A percentile compares a stretch with the other conserved stretches of the same genome.
Evolutionary conservation across 768 basidiomycete species (phyloP).

Genomic region (Lactarius psammicola): DNA sequence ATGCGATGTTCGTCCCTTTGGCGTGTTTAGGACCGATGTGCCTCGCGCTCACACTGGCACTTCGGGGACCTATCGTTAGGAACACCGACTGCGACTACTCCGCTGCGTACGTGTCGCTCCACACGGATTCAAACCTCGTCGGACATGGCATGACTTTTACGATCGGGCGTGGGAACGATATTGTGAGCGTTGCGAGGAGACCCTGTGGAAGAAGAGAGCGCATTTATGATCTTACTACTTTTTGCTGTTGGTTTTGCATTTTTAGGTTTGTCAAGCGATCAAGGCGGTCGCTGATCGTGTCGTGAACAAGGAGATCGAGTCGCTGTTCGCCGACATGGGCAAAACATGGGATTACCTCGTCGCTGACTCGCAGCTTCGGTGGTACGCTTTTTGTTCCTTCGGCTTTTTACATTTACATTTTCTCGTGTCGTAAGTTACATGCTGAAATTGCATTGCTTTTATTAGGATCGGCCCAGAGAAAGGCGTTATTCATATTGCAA

Average conservation of each 20-base stretch:
- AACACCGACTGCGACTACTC: constrained; percentile 97
- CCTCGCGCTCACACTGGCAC: background rate
- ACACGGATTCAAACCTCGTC: constrained; percentile 66
- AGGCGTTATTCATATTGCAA: constrained; percentile 90
- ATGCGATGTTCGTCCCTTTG: constrained; percentile 68
- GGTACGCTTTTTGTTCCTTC: constrained; percentile 50
- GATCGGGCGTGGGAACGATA: constrained; percentile 92
- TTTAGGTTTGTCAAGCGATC: constrained; percentile 81
- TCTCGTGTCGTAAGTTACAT: too few relatives aligned
- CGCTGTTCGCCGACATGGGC: constrained; percentile 88
- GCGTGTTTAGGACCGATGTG: background rate
- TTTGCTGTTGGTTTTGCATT: background rate
- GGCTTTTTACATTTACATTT: too few relatives aligned
- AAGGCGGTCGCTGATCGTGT: constrained; percentile 76
- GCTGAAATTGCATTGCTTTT: background rate
- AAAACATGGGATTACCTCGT: constrained; percentile 85
- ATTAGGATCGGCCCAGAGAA: constrained; percentile 89
- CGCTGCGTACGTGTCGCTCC: constrained; percentile 82
- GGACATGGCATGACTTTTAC: constrained; percentile 97
- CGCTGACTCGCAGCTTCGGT: constrained; percentile 87
- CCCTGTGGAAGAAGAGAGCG: background rate
- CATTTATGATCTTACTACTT: too few relatives aligned
- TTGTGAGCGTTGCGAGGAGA: constrained; percentile 44
- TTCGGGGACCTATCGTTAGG: too few relatives aligned
- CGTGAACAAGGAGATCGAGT: constrained; percentile 76